A percentile compares a stretch with the other conserved stretches of the same genome.
phyloP scores from a whole-genome alignment of 106 monocot genomes.

The Acanthochlamys bracteata region DNA sequence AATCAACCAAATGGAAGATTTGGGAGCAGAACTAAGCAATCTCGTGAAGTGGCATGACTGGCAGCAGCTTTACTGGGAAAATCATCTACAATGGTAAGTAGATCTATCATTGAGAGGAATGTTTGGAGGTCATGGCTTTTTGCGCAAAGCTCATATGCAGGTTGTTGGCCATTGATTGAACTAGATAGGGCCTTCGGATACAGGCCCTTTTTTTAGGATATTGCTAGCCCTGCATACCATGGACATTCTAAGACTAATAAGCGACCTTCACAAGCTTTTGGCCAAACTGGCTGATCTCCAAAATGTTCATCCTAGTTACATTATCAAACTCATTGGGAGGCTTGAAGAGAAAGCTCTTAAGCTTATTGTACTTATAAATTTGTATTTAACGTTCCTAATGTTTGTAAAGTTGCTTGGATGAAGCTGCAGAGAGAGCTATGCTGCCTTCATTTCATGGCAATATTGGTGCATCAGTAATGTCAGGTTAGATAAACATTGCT shows the following conservation, averaged over 20 bases:
- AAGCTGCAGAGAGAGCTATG: constrained; percentile 51
- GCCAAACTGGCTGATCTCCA: too few species aligned
- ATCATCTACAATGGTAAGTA: constrained; percentile 32
- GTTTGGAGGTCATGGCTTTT: too few species aligned
- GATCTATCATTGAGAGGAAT: background rate
- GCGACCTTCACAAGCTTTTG: too few species aligned
- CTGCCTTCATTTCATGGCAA: constrained; percentile 45
- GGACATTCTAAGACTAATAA: too few species aligned
- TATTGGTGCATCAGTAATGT: constrained; percentile 21
- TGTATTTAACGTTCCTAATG: constrained; percentile 1
- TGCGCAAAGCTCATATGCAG: too few species aligned
- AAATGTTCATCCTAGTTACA: too few species aligned
- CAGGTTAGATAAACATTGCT: constrained; percentile 17
- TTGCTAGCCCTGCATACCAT: too few species aligned
- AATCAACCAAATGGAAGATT: background rate
- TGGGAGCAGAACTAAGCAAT: background rate
- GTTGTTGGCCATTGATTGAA: too few species aligned
- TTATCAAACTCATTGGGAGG: too few species aligned
- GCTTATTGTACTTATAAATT: background rate
- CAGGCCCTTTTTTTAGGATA: too few species aligned
- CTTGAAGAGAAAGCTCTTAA: too few species aligned
- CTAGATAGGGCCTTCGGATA: too few species aligned
- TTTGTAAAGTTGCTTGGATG: constrained; percentile 42
- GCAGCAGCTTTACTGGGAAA: constrained; percentile 46
- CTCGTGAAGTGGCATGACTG: constrained; percentile 16